These are phyloP conservation scores for Colletotrichum zoysiae DNA, from an alignment of 2,329 filamentous ascomycete genomes.

Conservation along the genomic window DNA sequence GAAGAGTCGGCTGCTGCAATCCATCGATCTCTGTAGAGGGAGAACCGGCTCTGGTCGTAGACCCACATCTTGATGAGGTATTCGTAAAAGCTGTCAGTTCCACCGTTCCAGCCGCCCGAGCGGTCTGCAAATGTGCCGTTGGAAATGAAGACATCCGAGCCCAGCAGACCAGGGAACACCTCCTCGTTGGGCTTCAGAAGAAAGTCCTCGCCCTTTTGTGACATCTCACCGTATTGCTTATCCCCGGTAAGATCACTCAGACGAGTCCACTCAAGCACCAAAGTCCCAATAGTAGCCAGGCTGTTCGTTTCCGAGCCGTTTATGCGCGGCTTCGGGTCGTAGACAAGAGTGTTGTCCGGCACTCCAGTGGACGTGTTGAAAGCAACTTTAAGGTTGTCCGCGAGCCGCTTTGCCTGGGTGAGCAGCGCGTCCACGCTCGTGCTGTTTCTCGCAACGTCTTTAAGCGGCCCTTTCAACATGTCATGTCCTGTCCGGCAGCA, in stretches of 20 bases:
- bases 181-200: slow-evolving; percentile 76
- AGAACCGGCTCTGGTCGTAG: slow-evolving; percentile 77
- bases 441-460: slow-evolving; percentile 58
- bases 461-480: slow-evolving; percentile 76
- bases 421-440: slow-evolving; percentile 71
- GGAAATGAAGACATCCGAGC: slow-evolving; percentile 72
- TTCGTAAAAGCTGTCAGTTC: slow-evolving; percentile 86
- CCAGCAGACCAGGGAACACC: slow-evolving; percentile 83
- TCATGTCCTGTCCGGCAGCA: slow-evolving; percentile 68
- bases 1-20: slow-evolving; percentile 79
- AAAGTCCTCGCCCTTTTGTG: slow-evolving; percentile 76
- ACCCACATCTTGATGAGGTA: slow-evolving; percentile 93
- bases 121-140: slow-evolving; percentile 77
- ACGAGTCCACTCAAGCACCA: slow-evolving; percentile 87
- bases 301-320: slow-evolving; percentile 72
- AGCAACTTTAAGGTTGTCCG: slow-evolving; percentile 79
- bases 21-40: slow-evolving; percentile 79
- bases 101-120: slow-evolving; percentile 80
- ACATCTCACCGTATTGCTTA: slow-evolving; percentile 72
- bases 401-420: slow-evolving; percentile 75
- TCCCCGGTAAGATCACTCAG: slow-evolving; percentile 82
- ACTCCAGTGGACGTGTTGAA: slow-evolving; percentile 83
- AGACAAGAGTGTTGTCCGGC: slow-evolving; percentile 76
- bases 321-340: slow-evolving; percentile 63
- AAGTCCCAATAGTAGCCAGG: slow-evolving; percentile 80